Evolutionary conservation across 2,329 filamentous ascomycete species (phyloP), one percentile per base, ranked within the genome.

Genomic region (Diplodia mutila): DNA sequence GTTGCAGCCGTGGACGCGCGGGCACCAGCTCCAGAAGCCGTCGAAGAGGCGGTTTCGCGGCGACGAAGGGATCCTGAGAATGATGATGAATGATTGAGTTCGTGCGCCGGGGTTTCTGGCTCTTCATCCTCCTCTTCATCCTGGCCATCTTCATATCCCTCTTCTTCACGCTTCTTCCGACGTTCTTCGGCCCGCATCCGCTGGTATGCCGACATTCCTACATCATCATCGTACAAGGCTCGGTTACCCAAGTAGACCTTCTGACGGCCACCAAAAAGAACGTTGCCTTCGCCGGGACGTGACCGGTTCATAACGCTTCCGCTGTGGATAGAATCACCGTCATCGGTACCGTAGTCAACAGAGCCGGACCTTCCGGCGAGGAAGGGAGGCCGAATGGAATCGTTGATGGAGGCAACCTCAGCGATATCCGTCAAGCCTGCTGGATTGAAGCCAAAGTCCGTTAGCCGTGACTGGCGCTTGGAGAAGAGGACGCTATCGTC

Each of bases 401-500:
- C 72, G 48, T 75, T 75, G 69, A 97, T 86, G 0, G 94, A 97
- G 68, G 92, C 90, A 32, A 94, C 91, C 80, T 99, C 95, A 25
- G 93, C 92, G 73, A 98, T 98, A 76, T 98, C 94, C 21, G 88
- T 84, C 3, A 97, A 84, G 18, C 84, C 84, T 59, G 81, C 83
- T 34, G 84, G 82, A 57, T 80, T 81, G 70, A 89, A 86, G 11
- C 90, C 89, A 74, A 91, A 92, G 68, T 96, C 89, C 76, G 88
- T 85, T 71, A 96, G 80, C 68, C 91, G 87, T 0, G 94, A 97
- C 70, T 91, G 90, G 65, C 93, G 87, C 74, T 92, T 94, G 3
- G 91, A 91, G 70, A 89, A 91, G 23, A 98, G 81, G 3, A 98
- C 94, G 72, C 94, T 97, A 79, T 97, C 94, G 76, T 98, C 94